These are phyloP conservation scores for Ecytonucleospora hepatopenaei DNA, from an alignment of 371 early-diverging fungal genomes.

Conservation along the genomic window DNA sequence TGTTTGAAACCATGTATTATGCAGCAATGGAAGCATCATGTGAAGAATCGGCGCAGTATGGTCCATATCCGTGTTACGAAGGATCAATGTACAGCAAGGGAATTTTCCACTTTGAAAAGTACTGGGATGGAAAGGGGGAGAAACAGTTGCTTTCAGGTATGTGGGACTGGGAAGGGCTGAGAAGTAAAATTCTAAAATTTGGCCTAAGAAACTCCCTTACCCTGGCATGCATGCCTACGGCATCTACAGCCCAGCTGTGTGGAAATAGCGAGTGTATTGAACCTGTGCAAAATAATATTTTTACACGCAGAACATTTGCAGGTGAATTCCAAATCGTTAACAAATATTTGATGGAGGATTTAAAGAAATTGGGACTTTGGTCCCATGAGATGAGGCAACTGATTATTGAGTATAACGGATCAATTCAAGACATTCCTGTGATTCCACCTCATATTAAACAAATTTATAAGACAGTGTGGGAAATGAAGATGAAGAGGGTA, in stretches of 20 bases:
- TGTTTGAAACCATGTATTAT: conserved; percentile 93
- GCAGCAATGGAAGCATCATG: conserved; percentile 83
- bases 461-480: conserved; percentile 95
- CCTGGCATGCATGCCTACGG: conserved; percentile 97
- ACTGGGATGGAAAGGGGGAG: not conserved
- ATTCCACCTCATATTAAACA: conserved; percentile 81
- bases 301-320: conserved; percentile 85
- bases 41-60: conserved; percentile 71
- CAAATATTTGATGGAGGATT: conserved; percentile 78
- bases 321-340: conserved; percentile 99
- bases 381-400: conserved; percentile 82
- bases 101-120: conserved; percentile 78
- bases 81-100: conserved; percentile 84
- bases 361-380: conserved; percentile 82
- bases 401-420: conserved; percentile 82
- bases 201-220: conserved; percentile 94
- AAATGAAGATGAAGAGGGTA: conserved; percentile 71
- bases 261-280: conserved; percentile 98
- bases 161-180: conserved; percentile 78
- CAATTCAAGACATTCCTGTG: conserved; percentile 67
- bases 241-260: conserved; percentile 90
- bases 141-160: conserved; percentile 70
- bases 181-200: conserved; percentile 67
- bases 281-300: conserved; percentile 91
- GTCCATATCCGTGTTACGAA: conserved; percentile 73